A percentile compares a stretch with the other conserved stretches of the same genome.
These are phyloP conservation scores for Lichenothelia convexa DNA, from an alignment of 495 filamentous ascomycete genomes.

Conservation along the genomic window DNA sequence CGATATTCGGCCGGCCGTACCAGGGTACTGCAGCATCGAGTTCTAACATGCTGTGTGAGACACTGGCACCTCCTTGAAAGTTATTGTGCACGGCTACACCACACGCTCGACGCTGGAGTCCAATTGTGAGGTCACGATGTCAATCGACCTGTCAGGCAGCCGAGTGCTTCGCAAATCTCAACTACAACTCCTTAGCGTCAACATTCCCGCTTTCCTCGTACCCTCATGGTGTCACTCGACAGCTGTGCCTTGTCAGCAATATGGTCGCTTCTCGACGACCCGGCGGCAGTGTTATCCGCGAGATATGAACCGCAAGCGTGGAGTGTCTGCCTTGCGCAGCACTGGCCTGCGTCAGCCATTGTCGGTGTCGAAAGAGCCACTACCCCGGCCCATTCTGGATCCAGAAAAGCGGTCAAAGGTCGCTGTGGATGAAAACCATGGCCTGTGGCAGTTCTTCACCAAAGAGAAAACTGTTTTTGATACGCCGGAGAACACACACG, in stretches of 20 bases:
- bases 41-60: no score
- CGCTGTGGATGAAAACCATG: constrained; percentile 53
- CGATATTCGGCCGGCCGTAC: no score
- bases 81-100: no score
- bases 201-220: constrained; percentile 5
- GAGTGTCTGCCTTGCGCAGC: constrained; percentile 58
- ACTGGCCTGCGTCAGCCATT: constrained; percentile 47
- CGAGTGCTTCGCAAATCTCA: no score
- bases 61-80: no score
- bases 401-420: constrained; percentile 29
- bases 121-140: no score
- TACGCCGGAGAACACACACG: constrained; percentile 44
- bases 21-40: no score
- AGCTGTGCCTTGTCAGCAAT: background rate
- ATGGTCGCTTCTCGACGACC: constrained; percentile 23
- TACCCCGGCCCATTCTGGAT: constrained; percentile 55
- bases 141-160: no score
- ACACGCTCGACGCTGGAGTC: no score
- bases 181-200: no score
- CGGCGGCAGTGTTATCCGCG: constrained; percentile 14
- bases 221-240: background rate
- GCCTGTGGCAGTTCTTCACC: constrained; percentile 87
- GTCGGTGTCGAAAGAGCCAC: constrained; percentile 45
- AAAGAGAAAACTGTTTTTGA: constrained; percentile 40
- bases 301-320: constrained; percentile 53